Base-by-base conservation (phyloP, 2,329 filamentous ascomycete genomes). In the Fusarium xyrophilum region DNA sequence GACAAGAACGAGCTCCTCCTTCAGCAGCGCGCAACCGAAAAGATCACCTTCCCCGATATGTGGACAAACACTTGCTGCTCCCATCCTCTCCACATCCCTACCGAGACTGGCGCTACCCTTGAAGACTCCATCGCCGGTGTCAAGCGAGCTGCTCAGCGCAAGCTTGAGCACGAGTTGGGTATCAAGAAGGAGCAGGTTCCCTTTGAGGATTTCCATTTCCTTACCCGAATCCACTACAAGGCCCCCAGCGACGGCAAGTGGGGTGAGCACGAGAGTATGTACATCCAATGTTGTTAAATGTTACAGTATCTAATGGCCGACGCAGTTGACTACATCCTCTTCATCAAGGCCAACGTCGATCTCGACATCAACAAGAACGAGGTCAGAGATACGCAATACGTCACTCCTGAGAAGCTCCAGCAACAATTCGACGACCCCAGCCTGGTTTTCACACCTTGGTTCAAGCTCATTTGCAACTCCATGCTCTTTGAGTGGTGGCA, bases 1-100 rank as follows among this genome's bases (percentile, higher is more conserved):
- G 91, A 92, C 66, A 87, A 96, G 78, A 96, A 97, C 80, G 91
- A 93, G 74, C 85, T 98, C 64, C 91, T 99, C 44, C 89, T 99
- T 53, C 96, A 99, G 82, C 96, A 98, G 84, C 92, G 96, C 72
- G 96, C 96, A 30, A 84, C 89, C 40, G 95, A 98, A 83, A 99
- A 99, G 85, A 99, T 99, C 77, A 99, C 96, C 10, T 99, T 99
- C 82, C 95, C 96, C 50, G 93, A 97, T 78, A 94, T 97, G 91
- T 99, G 96, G 96, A 99, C 96, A 69, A 99, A 99, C 82, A 99
- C 96, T 33, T 99, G 96, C 86, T 99, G 96, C 85, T 99, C 96
- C 39, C 96, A 99, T 81, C 96, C 96, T 8, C 86, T 99, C 65
- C 92, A 93, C 57, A 91, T 97, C 71, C 92, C 96, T 12, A 91